A percentile compares a stretch with the other conserved stretches of the same genome.
Evolutionary conservation across 2,329 filamentous ascomycete genomes (phyloP).

Genomic region (Trichophyton mentagrophytes): DNA sequence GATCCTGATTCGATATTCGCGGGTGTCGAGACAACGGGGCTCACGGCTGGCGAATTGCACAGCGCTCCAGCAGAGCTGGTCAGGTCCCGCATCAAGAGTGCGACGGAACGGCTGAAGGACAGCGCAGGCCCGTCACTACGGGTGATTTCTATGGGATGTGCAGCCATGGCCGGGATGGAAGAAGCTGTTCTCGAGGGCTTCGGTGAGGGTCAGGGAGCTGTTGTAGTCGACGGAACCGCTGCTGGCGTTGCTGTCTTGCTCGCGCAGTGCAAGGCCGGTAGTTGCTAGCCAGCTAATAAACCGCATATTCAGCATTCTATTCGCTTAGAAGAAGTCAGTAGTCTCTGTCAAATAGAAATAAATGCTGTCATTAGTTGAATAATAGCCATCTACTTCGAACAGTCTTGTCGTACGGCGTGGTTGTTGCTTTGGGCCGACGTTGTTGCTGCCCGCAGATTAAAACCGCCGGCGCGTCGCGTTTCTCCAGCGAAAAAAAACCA

Average conservation of each 20-base stretch:
- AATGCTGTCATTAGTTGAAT: neutral
- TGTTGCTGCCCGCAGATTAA: neutral
- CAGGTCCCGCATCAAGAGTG: slow-evolving; percentile 51
- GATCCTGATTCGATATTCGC: slow-evolving; percentile 43
- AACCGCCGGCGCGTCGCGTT: neutral
- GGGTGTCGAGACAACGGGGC: slow-evolving; percentile 68
- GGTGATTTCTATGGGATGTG: slow-evolving; percentile 74
- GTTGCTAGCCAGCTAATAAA: neutral
- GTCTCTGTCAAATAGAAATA: too few relatives aligned
- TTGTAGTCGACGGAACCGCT: slow-evolving; percentile 59
- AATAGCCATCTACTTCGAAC: neutral
- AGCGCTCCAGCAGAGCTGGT: slow-evolving; percentile 53
- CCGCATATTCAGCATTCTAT: too few relatives aligned
- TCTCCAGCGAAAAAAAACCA: neutral
- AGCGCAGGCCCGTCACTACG: slow-evolving; percentile 39
- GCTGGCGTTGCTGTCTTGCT: slow-evolving; percentile 20
- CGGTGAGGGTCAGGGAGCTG: slow-evolving; percentile 43
- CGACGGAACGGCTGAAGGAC: slow-evolving; percentile 53
- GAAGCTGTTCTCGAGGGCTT: slow-evolving; percentile 56
- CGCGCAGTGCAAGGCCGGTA: neutral
- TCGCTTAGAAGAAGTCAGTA: too few relatives aligned
- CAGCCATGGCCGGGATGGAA: slow-evolving; percentile 80
- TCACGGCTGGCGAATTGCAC: slow-evolving; percentile 71
- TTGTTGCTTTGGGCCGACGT: neutral
- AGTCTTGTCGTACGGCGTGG: neutral